phyloP scores from a whole-genome alignment of 805 yeast genomes.

The Cyberlindnera mississippiensis region DNA sequence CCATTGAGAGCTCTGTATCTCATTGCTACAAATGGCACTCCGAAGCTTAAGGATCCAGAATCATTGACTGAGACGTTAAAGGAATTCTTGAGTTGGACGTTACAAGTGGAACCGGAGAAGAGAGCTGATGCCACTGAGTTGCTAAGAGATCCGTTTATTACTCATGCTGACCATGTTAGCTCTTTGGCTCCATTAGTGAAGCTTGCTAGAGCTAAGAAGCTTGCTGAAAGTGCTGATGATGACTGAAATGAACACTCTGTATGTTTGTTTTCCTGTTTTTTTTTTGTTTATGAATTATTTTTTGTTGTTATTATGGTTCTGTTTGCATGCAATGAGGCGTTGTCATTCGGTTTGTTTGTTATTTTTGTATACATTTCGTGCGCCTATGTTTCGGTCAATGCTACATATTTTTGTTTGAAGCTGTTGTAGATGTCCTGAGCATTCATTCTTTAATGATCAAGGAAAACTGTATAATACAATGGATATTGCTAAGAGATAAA shows the following conservation, averaged over 20 bases:
- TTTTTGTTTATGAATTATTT: conserved; percentile 4
- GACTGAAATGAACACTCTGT: conserved; percentile 17
- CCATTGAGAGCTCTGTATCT: conserved; percentile 91
- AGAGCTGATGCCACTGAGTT: conserved; percentile 90
- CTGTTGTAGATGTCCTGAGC: too few species aligned
- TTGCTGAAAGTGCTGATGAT: conserved; percentile 34
- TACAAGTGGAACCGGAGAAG: conserved; percentile 89
- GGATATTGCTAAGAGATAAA: too few species aligned
- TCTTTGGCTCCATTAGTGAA: conserved; percentile 72
- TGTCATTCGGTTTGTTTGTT: neutral
- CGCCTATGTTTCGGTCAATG: neutral
- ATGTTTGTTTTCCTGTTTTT: neutral
- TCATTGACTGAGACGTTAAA: conserved; percentile 62
- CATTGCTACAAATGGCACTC: conserved; percentile 96
- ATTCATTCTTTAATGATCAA: too few species aligned
- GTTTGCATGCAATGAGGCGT: neutral
- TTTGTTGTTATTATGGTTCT: conserved; percentile 1
- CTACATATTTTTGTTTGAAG: too few species aligned
- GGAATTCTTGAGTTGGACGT: conserved; percentile 73
- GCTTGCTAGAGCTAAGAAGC: conserved; percentile 65
- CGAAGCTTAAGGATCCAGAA: conserved; percentile 86
- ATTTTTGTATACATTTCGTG: neutral
- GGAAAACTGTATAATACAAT: too few species aligned
- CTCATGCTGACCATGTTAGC: conserved; percentile 56
- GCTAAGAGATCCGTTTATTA: conserved; percentile 68